These are phyloP conservation scores for Coemansia guatemalensis DNA, from an alignment of 192 early-diverging fungal species.

Conservation along the genomic window DNA sequence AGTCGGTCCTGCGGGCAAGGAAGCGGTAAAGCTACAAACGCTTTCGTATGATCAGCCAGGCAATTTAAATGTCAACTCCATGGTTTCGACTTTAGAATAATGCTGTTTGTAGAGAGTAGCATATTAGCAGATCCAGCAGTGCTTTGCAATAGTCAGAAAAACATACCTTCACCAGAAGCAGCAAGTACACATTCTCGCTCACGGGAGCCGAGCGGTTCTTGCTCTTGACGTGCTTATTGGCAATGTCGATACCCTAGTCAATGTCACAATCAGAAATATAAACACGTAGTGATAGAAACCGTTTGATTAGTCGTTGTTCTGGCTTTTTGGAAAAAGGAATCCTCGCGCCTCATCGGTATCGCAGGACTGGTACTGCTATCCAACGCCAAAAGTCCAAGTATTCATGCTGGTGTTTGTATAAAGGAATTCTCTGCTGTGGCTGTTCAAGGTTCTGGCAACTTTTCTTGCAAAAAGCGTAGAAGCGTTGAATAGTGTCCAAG, in stretches of 20 bases:
- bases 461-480: background rate
- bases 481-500: background rate
- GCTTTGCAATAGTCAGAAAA: background rate
- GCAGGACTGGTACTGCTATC: background rate
- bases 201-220: constrained; percentile 83
- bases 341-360: background rate
- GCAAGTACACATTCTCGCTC: constrained; percentile 96
- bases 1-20: constrained; percentile 98
- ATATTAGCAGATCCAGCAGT: background rate
- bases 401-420: background rate
- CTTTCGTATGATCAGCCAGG: background rate
- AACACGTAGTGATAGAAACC: constrained; percentile 2
- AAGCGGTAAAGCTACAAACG: constrained; percentile 89
- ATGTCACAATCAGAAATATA: background rate
- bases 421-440: too few species aligned
- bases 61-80: background rate
- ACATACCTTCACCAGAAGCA: constrained; percentile 88
- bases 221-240: constrained; percentile 99
- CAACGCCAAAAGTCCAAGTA: background rate
- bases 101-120: background rate
- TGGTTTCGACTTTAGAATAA: background rate
- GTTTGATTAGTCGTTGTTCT: background rate
- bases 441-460: background rate
- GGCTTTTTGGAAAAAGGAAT: background rate
- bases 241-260: constrained; percentile 93